A percentile compares a stretch with the other conserved stretches of the same genome.
Evolutionary conservation across 129 eudicot species (phyloP).

Genomic region (Solidago caesia): DNA sequence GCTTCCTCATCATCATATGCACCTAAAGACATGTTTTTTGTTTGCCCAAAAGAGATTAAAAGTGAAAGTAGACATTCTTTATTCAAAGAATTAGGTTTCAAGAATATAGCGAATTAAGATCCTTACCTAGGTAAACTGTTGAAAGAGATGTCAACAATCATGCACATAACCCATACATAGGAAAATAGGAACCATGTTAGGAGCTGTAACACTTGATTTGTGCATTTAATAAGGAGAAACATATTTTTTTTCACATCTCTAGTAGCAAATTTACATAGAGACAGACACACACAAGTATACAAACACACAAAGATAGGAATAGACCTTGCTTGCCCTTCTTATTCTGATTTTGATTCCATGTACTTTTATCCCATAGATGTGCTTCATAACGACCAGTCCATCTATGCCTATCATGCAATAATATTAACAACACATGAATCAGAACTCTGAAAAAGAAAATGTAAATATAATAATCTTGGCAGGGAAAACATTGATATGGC

Average conservation of each 20-base stretch:
- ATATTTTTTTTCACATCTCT: not conserved
- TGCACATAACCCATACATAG: conserved; percentile 38
- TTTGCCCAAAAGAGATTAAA: conserved; percentile 9
- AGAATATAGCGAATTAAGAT: not conserved
- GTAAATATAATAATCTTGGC: conserved; percentile 3
- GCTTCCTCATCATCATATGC: conserved; percentile 99
- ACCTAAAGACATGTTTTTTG: conserved; percentile 47
- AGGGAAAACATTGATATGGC: conserved; percentile 14
- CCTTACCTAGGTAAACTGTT: conserved; percentile 95
- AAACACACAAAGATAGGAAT: conserved; percentile 15
- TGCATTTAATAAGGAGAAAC: conserved; percentile 20
- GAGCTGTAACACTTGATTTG: conserved; percentile 16
- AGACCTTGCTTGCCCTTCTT: conserved; percentile 98
- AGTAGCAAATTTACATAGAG: conserved; percentile 7
- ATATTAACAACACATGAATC: conserved; percentile 24
- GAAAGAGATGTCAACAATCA: conserved; percentile 28
- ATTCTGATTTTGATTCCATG: conserved; percentile 98
- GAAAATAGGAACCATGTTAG: conserved; percentile 36
- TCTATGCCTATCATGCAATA: conserved; percentile 66
- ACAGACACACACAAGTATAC: not conserved
- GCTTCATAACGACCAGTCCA: conserved; percentile 99
- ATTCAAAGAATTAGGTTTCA: not conserved
- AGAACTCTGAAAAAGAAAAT: conserved; percentile 12
- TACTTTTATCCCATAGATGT: conserved; percentile 98
- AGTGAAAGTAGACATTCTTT: conserved; percentile 16